Conservation (phyloP, 257 asterid genomes). For the Nicotiana paniculata region DNA sequence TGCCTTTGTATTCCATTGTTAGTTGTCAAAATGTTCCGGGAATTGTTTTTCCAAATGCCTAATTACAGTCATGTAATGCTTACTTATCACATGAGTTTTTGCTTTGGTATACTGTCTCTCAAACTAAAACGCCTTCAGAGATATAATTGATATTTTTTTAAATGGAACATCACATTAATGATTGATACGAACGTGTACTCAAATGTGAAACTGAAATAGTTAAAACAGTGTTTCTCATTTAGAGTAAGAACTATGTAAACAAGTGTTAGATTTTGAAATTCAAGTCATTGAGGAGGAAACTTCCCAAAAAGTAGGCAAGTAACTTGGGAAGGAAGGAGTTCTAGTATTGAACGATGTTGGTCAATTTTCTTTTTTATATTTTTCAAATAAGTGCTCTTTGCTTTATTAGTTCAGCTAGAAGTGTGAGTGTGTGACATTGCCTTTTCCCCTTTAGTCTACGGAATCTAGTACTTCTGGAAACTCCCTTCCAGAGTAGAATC, state of each 20-base stretch:
- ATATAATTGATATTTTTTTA: not conserved
- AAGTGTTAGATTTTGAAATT: not conserved
- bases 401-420: not conserved
- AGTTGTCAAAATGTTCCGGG: not conserved
- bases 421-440: not conserved
- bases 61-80: not conserved
- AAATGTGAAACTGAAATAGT: not conserved
- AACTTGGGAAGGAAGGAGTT: not conserved
- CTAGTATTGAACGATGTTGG: not conserved
- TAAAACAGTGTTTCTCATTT: not conserved
- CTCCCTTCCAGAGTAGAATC: not conserved
- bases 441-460: not conserved
- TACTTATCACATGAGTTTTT: not conserved
- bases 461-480: not conserved
- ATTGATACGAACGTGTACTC: not conserved
- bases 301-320: not conserved
- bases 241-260: not conserved
- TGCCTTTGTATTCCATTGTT: not conserved
- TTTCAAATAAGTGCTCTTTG: not conserved
- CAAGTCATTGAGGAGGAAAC: not conserved
- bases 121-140: not conserved
- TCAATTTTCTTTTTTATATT: not conserved
- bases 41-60: not conserved
- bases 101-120: not conserved
- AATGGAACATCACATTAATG: not conserved